A percentile compares a stretch with the other conserved stretches of the same genome.
These are phyloP conservation scores for Boletus semigastroideus DNA, from an alignment of 1,284 basidiomycete genomes.

Conservation along the genomic window DNA sequence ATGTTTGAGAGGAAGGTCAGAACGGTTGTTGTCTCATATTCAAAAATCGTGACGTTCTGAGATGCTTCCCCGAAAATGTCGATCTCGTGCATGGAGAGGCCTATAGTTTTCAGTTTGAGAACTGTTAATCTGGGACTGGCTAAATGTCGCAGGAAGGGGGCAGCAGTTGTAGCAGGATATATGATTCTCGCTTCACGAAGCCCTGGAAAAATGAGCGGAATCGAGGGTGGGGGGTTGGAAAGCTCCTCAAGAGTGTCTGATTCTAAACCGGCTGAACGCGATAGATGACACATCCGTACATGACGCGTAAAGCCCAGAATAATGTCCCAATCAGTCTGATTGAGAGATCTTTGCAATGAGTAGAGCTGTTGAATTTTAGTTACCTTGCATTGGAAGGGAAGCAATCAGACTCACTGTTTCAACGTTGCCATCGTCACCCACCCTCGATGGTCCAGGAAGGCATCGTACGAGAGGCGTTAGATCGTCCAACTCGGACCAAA, in stretches of 20 bases:
- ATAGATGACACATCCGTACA: not conserved
- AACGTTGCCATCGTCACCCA: not conserved
- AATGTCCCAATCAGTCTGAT: not conserved
- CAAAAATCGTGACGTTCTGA: not conserved
- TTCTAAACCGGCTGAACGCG: too few relatives aligned
- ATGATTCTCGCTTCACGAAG: not conserved
- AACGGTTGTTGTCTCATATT: not conserved
- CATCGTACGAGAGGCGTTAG: constrained; percentile 11
- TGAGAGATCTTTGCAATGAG: not conserved
- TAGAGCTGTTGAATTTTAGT: not conserved
- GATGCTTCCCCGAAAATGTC: not conserved
- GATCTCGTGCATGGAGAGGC: too few relatives aligned
- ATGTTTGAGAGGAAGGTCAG: not conserved
- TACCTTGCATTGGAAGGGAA: not conserved
- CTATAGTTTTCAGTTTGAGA: too few relatives aligned
- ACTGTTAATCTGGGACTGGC: not conserved
- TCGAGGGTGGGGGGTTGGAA: not conserved
- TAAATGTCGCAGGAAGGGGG: not conserved
- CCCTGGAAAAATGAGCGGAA: not conserved
- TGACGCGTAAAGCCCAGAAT: not conserved
- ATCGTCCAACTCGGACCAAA: constrained; percentile 9
- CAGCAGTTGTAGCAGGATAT: fast-evolving
- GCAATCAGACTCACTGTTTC: too few relatives aligned
- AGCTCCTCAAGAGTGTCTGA: not conserved
- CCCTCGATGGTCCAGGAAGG: not conserved